These are phyloP conservation scores for Lachnellula arida DNA, from an alignment of 2,329 filamentous ascomycete species.

Conservation along the genomic window DNA sequence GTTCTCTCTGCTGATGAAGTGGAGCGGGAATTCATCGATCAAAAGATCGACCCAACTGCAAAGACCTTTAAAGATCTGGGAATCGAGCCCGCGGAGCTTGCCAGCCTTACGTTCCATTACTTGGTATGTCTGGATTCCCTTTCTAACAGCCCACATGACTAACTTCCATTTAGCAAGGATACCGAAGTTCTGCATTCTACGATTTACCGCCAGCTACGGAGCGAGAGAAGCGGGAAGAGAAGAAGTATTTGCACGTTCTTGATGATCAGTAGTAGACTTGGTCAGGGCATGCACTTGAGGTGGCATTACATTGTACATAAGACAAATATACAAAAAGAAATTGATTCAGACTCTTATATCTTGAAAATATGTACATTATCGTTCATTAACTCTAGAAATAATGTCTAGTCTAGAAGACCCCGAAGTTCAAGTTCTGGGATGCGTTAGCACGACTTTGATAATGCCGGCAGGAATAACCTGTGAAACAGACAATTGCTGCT, in stretches of 20 bases:
- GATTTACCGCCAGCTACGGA: constrained; percentile 93
- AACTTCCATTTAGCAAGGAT: constrained; percentile 65
- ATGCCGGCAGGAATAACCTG: too few species aligned
- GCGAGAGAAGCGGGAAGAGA: constrained; percentile 90
- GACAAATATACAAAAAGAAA: constrained; percentile 18
- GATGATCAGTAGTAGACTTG: constrained; percentile 65
- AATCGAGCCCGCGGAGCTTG: constrained; percentile 83
- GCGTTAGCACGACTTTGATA: too few species aligned
- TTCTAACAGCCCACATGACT: constrained; percentile 22
- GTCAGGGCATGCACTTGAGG: constrained; percentile 9
- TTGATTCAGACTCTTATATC: not conserved
- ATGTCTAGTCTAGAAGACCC: too few species aligned
- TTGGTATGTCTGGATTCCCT: constrained; percentile 56
- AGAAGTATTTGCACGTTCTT: constrained; percentile 92
- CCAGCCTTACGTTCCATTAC: constrained; percentile 87
- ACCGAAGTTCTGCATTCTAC: constrained; percentile 82
- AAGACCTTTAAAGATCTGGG: constrained; percentile 95
- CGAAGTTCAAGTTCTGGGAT: too few species aligned
- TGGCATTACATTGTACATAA: constrained; percentile 35
- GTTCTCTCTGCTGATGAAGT: constrained; percentile 78
- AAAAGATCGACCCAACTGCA: constrained; percentile 81
- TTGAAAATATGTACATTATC: not conserved
- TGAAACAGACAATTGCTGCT: too few species aligned
- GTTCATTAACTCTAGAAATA: too few species aligned
- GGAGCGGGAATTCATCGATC: constrained; percentile 89